These are phyloP conservation scores for Geotrichum ghanense DNA, from an alignment of 805 yeast species.

Conservation along the genomic window DNA sequence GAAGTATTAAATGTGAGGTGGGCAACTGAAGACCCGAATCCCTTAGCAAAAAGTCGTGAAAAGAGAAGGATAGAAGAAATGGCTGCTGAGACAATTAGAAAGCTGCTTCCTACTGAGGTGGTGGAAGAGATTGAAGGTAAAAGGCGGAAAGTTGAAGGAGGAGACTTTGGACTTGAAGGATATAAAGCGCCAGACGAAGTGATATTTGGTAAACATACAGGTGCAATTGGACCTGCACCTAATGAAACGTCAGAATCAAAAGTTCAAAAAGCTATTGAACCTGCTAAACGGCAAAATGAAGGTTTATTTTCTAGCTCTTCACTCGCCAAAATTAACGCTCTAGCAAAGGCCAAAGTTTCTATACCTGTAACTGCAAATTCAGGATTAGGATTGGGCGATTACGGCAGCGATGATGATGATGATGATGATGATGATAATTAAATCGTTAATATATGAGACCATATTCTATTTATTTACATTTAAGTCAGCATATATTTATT, in stretches of 20 bases:
- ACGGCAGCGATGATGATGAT: conserved; percentile 5
- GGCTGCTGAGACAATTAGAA: conserved; percentile 34
- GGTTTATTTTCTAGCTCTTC: background rate
- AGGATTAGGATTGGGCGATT: conserved; percentile 1
- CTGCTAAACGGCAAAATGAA: background rate
- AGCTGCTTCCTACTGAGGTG: conserved; percentile 35
- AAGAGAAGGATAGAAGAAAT: conserved; percentile 38
- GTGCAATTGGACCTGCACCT: conserved; percentile 2
- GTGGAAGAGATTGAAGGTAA: conserved; percentile 27
- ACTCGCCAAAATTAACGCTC: background rate
- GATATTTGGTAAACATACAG: conserved; percentile 13
- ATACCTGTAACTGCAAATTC: conserved; percentile 1
- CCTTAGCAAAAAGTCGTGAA: conserved; percentile 42
- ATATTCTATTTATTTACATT: no score
- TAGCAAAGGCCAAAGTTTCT: background rate
- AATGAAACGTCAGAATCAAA: background rate
- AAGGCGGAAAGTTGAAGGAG: conserved; percentile 9
- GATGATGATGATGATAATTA: background rate
- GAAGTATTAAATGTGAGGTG: conserved; percentile 67
- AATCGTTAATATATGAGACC: conserved; percentile 1
- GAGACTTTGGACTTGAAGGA: conserved; percentile 16
- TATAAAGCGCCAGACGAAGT: conserved; percentile 20
- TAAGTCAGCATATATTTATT: no score
- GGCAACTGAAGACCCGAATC: conserved; percentile 87
- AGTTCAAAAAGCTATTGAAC: no score